phyloP scores from a whole-genome alignment of 23 red algal species.

The Chondrus crispus region DNA sequence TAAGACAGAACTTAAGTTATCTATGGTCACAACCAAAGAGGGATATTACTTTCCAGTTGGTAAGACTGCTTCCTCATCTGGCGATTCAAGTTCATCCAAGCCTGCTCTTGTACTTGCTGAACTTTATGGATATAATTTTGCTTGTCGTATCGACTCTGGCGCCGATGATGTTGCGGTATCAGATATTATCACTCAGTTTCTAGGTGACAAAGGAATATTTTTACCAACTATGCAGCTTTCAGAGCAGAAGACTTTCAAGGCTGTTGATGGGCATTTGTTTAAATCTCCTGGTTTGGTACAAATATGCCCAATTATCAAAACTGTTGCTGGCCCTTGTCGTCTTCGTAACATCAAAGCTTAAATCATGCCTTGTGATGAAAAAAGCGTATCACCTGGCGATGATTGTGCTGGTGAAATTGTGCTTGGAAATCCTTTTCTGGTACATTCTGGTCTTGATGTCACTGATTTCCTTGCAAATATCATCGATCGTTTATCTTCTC shows the following conservation, averaged over 20 bases:
- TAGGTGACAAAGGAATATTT: slow-evolving; percentile 1
- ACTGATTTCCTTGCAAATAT: background rate
- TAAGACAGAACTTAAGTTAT: background rate
- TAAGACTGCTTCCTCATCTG: background rate
- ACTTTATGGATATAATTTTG: slow-evolving; percentile 34
- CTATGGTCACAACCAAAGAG: background rate
- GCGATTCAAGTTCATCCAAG: background rate
- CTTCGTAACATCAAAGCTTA: slow-evolving; percentile 2
- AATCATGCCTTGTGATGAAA: background rate
- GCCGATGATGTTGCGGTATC: slow-evolving; percentile 4
- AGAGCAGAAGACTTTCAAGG: background rate
- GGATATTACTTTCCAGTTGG: background rate
- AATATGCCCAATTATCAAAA: background rate
- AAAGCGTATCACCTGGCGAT: background rate
- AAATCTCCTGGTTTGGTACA: background rate
- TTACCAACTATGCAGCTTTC: background rate
- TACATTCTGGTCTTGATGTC: background rate
- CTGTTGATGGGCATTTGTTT: background rate
- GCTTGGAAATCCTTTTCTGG: slow-evolving; percentile 1
- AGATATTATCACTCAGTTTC: background rate
- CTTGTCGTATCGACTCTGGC: slow-evolving; percentile 41
- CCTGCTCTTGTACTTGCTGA: slow-evolving; percentile 17
- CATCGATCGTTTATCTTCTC: background rate
- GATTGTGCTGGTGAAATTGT: background rate
- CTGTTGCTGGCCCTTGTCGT: slow-evolving; percentile 12